These are phyloP conservation scores for Cladophialophora immunda DNA, from an alignment of 2,329 filamentous ascomycete genomes.

Conservation along the genomic window DNA sequence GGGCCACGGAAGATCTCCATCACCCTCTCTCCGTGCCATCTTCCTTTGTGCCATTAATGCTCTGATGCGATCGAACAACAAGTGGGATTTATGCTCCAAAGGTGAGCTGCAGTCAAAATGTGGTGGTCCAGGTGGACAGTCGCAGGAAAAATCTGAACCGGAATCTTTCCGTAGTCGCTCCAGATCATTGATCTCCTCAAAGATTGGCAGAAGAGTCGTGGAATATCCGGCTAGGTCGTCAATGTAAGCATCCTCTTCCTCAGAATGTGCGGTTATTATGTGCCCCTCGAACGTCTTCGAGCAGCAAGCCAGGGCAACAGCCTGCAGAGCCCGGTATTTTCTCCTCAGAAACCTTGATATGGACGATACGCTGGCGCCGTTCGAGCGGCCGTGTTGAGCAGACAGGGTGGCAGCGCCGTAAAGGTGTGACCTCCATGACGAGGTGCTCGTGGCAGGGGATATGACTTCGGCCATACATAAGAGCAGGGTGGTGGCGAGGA, in stretches of 20 bases:
- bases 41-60: slow-evolving; percentile 11
- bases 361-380: background rate
- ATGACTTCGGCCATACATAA: slow-evolving; percentile 27
- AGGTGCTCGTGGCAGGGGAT: slow-evolving; percentile 5
- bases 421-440: slow-evolving; percentile 24
- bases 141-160: background rate
- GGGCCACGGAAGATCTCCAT: slow-evolving; percentile 6
- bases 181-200: slow-evolving; percentile 22
- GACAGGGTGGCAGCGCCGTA: slow-evolving; percentile 17
- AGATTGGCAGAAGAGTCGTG: slow-evolving; percentile 21
- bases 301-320: slow-evolving; percentile 23
- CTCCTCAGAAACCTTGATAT: slow-evolving; percentile 15
- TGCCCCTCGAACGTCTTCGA: slow-evolving; percentile 16
- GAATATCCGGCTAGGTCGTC: slow-evolving; percentile 28
- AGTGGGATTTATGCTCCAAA: slow-evolving; percentile 23
- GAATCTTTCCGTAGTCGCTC: background rate
- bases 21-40: background rate
- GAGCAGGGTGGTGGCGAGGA: slow-evolving; percentile 26
- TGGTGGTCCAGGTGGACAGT: slow-evolving; percentile 17
- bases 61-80: slow-evolving; percentile 21
- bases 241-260: slow-evolving; percentile 7
- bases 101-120: slow-evolving; percentile 24
- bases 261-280: background rate
- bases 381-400: background rate
- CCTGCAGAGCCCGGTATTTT: slow-evolving; percentile 26